Base-by-base conservation (phyloP, 2,329 filamentous ascomycete species). In the Chrysoporthe austroafricana region DNA sequence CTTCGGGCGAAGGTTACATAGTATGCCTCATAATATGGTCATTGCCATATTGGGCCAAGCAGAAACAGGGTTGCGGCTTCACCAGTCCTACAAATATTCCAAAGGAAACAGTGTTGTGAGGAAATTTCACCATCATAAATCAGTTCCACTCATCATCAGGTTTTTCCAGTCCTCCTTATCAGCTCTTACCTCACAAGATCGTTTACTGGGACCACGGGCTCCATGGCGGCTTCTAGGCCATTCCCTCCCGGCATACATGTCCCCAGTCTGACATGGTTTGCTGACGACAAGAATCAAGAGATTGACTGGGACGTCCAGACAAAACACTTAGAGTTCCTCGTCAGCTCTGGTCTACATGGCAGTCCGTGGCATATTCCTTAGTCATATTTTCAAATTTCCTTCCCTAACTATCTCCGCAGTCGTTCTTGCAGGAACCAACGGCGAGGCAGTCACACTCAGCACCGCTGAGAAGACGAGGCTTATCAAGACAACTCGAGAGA, bases 351-450 rank as follows among this genome's bases (percentile, higher is more conserved):
- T 0, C 75, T 88, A 6, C 83, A 87, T 62, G 84, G 85, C 8
- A 77, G 81, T 82, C 73, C 32, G 76, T 39, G n/a, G 21, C 9
- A 57, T 68, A 54, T 26, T 18, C 26, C 8, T 26, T 2, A 5
- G n/a, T 13, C 62, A 18, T 6, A 11, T 60, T 1, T 43, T 26
- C 5, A 16, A 13, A 2, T 9, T 7, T 36, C 43, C 39, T 4
- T 14, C 13, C 8, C n/a, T 14, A 39, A 42, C n/a, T 46, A 71
- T 71, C 26, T 73, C 71, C 67, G 39, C 62, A 76, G 78, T 93
- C 68, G 88, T 91, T 58, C 87, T 89, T 54, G 89, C 91, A 74
- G 91, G 90, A 62, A 91, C 88, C 71, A 93, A 92, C 73, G 90
- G 91, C 72, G 90, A 93, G 78, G 89, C 90, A 9, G 89, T 91